Evolutionary conservation across 371 early-diverging fungal genomes (phyloP).

Genomic region (Mortierella sp.): DNA sequence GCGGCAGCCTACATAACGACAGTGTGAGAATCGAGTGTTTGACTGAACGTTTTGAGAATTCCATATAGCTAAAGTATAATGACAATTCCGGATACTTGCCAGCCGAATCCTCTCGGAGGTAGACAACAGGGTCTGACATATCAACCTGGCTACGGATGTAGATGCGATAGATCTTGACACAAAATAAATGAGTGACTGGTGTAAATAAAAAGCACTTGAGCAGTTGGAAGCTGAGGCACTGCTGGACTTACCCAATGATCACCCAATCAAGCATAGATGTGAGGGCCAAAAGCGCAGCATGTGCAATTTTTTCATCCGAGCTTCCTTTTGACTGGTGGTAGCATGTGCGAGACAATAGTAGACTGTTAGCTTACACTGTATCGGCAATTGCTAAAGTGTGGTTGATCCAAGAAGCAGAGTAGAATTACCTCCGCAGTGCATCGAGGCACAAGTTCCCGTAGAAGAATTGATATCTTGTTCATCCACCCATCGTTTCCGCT

Average conservation of each 20-base stretch:
- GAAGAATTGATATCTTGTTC: slow-evolving; percentile 34
- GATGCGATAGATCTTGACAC: slow-evolving; percentile 22
- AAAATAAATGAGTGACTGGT: too few relatives aligned
- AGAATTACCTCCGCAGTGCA: slow-evolving; percentile 30
- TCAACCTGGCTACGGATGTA: slow-evolving; percentile 12
- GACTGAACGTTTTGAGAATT: not conserved
- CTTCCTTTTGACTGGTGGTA: slow-evolving; percentile 9
- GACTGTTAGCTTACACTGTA: not conserved
- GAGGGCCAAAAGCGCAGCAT: slow-evolving; percentile 50
- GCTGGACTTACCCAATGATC: slow-evolving; percentile 21
- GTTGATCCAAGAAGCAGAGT: not conserved
- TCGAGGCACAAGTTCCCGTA: slow-evolving; percentile 35
- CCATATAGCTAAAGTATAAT: not conserved
- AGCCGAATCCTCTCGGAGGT: slow-evolving; percentile 37
- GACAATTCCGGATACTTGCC: slow-evolving; percentile 18
- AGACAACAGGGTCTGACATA: slow-evolving; percentile 35
- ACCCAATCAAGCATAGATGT: slow-evolving; percentile 55
- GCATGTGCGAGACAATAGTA: not conserved
- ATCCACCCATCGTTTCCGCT: slow-evolving; percentile 64
- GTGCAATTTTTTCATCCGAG: slow-evolving; percentile 43
- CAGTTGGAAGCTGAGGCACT: not conserved
- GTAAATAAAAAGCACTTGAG: too few relatives aligned
- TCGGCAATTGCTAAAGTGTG: not conserved
- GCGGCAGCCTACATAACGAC: slow-evolving; percentile 46
- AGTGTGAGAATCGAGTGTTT: not conserved